Percentiles rank a stretch among this genome's conserved stretches.
Conservation (phyloP, 2,329 filamentous ascomycete species). For the Neophaeococcomyces mojaviensis region DNA sequence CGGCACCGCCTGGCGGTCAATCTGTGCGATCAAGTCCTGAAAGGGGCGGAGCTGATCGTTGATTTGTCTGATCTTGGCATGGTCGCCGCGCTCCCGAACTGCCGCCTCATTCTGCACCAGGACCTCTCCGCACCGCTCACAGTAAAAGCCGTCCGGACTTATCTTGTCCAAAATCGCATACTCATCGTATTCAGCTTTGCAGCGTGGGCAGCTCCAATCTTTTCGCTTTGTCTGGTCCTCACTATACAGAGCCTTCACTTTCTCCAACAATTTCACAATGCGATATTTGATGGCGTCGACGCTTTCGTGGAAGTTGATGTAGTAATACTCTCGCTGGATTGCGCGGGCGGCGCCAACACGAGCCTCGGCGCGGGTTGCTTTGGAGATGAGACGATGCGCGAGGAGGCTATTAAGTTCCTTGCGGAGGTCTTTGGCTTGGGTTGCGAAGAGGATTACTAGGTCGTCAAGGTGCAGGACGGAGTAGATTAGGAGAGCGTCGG, state of each 20-base stretch:
- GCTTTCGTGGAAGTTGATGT: slow-evolving; percentile 87
- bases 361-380: slow-evolving; percentile 66
- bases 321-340: slow-evolving; percentile 88
- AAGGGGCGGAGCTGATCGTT: slow-evolving; percentile 42
- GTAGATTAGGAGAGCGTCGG: slow-evolving; percentile 72
- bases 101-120: slow-evolving; percentile 40
- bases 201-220: slow-evolving; percentile 77
- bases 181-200: slow-evolving; percentile 77
- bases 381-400: slow-evolving; percentile 73
- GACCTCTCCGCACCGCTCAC: slow-evolving; percentile 62
- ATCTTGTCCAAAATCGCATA: slow-evolving; percentile 80
- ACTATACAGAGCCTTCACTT: slow-evolving; percentile 75
- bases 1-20: slow-evolving; percentile 37
- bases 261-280: slow-evolving; percentile 78
- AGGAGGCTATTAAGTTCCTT: slow-evolving; percentile 78
- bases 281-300: slow-evolving; percentile 96
- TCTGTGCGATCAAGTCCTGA: slow-evolving; percentile 40
- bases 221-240: slow-evolving; percentile 67
- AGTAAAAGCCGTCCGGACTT: slow-evolving; percentile 62
- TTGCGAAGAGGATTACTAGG: slow-evolving; percentile 74
- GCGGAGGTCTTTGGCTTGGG: slow-evolving; percentile 86
- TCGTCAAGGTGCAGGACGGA: slow-evolving; percentile 78
- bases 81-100: slow-evolving; percentile 38
- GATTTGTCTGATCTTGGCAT: slow-evolving; percentile 43
- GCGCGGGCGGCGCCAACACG: slow-evolving; percentile 75